Base-by-base conservation (phyloP, 768 basidiomycete genomes). In the Russula sp. region DNA sequence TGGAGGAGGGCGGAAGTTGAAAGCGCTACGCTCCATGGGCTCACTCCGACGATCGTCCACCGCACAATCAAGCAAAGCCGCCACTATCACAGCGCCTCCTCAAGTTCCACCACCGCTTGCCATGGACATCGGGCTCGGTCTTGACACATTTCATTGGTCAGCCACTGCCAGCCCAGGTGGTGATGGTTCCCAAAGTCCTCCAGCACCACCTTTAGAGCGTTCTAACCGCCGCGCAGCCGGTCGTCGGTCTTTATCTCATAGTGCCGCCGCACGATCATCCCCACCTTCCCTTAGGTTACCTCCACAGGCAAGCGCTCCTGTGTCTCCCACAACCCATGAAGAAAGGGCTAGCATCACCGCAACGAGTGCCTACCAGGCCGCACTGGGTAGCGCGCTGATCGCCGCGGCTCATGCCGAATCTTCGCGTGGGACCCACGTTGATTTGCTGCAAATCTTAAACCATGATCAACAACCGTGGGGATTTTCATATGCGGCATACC, bases 331-430 rank as follows among this genome's bases (percentile, higher is more conserved):
- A 35, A 11, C 34, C 16, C 3, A 29, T 29, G 49, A 41, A 32
- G 35, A 39, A 22, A 56, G 43, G 36, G 66, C 59, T 43, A 52
- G 60, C 65, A 66, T 63, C 70, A 68, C 67, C 13, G 70, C 75
- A n/a, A 73, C 70, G 25, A 78, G 69, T 60, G 70, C 76, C 32
- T 82, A 82, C 69, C 88, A 90, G 66, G 85, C 82, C 14, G 80
- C 86, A 2, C 79, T 98, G n/a, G 92, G 87, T 39, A 93, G 89
- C 61, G 93, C 93, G 2, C 80, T 99, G 36, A 85, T 95, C 46
- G 91, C 92, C 25, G 96, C 96, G 0, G 95, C 93, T 1, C 95
- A 99, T 71, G 88, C 95, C 2, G 96, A 98, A 71, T 93, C 93
- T 5, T 83, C 93, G 29, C 87, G 87, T 65, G 95, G 97, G 51